Evolutionary conservation across 495 filamentous ascomycete species (phyloP).

Genomic region (Oidiodendron maius): DNA sequence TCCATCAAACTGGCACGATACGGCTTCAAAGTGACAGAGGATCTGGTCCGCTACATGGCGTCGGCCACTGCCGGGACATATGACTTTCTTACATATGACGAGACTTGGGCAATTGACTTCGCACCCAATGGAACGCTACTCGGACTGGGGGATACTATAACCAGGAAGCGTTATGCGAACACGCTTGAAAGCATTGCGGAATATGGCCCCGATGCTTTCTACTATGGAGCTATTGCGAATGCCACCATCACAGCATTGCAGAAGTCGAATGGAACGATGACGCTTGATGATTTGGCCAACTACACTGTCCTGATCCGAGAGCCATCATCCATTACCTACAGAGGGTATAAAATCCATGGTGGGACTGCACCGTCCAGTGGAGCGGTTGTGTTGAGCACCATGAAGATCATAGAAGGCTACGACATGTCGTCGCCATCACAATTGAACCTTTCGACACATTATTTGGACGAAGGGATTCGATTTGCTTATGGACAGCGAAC

Average conservation of each 20-base stretch:
- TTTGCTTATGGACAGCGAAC: constrained; percentile 74
- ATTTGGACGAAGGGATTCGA: constrained; percentile 78
- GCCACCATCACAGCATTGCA: constrained; percentile 64
- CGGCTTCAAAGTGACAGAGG: constrained; percentile 62
- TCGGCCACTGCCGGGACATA: constrained; percentile 18
- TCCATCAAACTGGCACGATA: constrained; percentile 65
- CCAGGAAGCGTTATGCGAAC: constrained; percentile 71
- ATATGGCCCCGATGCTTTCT: constrained; percentile 70
- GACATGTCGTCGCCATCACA: constrained; percentile 22
- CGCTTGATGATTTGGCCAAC: constrained; percentile 63
- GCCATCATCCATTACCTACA: constrained; percentile 61
- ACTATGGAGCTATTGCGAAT: constrained; percentile 57
- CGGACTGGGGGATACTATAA: constrained; percentile 69
- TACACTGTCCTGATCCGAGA: constrained; percentile 61
- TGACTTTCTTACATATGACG: constrained; percentile 67
- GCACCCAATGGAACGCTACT: constrained; percentile 66
- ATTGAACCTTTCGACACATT: constrained; percentile 67
- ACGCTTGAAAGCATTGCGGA: constrained; percentile 64
- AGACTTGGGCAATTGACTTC: constrained; percentile 81
- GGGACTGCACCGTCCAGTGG: constrained; percentile 72
- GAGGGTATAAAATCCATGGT: constrained; percentile 61
- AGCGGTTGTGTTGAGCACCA: constrained; percentile 60
- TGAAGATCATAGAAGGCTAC: constrained; percentile 79
- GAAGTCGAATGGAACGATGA: constrained; percentile 72
- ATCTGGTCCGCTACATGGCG: constrained; percentile 66